Base-by-base conservation (phyloP, 176 grass and related monocot species). In the Triticum turgidum region DNA sequence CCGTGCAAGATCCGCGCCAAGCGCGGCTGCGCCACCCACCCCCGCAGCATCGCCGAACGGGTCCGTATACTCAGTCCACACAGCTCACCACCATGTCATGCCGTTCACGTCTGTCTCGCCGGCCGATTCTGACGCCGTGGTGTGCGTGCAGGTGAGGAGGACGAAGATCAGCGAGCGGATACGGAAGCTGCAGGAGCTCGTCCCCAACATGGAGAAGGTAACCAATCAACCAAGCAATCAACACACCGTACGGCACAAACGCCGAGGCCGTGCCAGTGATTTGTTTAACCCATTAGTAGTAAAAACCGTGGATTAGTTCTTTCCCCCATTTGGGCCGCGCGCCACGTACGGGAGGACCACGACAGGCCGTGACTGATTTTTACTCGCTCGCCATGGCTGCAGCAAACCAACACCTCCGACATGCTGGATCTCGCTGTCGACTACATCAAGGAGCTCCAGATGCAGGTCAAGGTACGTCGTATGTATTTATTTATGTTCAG, bases 341-440 rank as follows among this genome's bases (percentile, higher is more conserved):
- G 61, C 79, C 79, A 77, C 27, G 27, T 27, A 27, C 68, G 35
- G 63, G 5, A 34, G 62, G 80, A 78, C 72, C 86, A 83, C 86
- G 21, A 30, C 44, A 2, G 11, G 47, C 64, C 9, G 21, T 42
- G 3, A 37, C 32, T 69, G 32, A 7, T 63, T 63, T 25, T 63
- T 63, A 24, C 39, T 78, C 21, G 32, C 22, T 72, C 11, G 9
- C 2, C 20, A 38, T 68, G 3, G 5, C 41, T 78, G 73, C 94
- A 99, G 97, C 97, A 99, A 99, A 99, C 97, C 24, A 99, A 99
- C 90, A 99, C 97, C 12, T 87, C 97, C 15, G 94, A 99, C 89
- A 99, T 99, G 97, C 67, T 99, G 68, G 97, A 99, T 80, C 91
- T 99, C 76, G 97, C 97, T 0, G 97, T 94, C 13, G 92, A 99